These are phyloP conservation scores for Lepiota subincarnata DNA, from an alignment of 768 basidiomycete species.

Conservation along the genomic window DNA sequence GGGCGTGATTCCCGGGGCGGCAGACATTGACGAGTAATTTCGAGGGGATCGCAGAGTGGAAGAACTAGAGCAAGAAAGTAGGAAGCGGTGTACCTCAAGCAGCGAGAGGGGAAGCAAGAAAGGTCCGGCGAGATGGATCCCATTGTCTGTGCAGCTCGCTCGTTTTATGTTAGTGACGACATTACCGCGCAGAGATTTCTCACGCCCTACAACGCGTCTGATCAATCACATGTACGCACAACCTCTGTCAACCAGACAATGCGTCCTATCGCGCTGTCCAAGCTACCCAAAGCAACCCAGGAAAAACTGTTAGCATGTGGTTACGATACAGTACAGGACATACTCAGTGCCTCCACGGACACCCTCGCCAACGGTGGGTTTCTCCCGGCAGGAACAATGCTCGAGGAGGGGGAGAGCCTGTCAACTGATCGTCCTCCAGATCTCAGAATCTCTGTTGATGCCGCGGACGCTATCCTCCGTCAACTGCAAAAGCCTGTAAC, in stretches of 20 bases:
- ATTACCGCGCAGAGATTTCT: neutral
- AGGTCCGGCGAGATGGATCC: conserved; percentile 13
- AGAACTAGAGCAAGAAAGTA: conserved; percentile 7
- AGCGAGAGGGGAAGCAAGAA: conserved; percentile 17
- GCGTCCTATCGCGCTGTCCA: conserved; percentile 7
- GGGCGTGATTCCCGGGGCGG: conserved; percentile 27
- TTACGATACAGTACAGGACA: conserved; percentile 55
- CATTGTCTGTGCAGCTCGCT: neutral
- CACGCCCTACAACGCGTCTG: neutral
- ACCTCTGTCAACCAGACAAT: neutral
- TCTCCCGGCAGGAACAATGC: neutral
- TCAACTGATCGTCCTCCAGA: conserved; percentile 33
- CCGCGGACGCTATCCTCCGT: conserved; percentile 43
- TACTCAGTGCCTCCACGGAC: conserved; percentile 39
- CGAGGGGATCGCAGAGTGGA: conserved; percentile 3
- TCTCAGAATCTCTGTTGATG: conserved; percentile 40
- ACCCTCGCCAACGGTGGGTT: conserved; percentile 46
- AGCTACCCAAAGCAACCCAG: conserved; percentile 42
- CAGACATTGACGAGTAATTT: conserved; percentile 16
- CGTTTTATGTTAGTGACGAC: conserved; percentile 4
- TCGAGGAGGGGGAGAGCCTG: neutral
- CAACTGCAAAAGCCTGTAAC: conserved; percentile 31
- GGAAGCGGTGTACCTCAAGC: conserved; percentile 8
- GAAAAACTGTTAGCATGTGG: conserved; percentile 47
- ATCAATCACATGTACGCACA: neutral